These are phyloP conservation scores for Schizopora paradoxa DNA, from an alignment of 1,284 basidiomycete genomes.

Conservation along the genomic window DNA sequence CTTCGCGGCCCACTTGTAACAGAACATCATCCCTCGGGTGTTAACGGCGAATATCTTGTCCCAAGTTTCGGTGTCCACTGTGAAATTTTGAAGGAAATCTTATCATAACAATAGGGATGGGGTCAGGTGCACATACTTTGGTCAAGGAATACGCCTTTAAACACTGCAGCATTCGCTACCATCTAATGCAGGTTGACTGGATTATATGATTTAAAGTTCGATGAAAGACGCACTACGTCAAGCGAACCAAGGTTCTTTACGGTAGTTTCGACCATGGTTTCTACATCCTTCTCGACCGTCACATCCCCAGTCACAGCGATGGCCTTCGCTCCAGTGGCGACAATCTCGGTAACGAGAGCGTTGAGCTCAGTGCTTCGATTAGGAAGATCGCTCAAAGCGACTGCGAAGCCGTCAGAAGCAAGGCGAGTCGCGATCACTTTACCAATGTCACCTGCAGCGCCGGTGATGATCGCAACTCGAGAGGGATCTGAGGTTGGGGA, in stretches of 20 bases:
- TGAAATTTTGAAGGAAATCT: neutral
- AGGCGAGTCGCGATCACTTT: constrained; percentile 13
- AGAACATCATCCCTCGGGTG: constrained; percentile 11
- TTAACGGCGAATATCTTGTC: constrained; percentile 13
- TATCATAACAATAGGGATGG: neutral
- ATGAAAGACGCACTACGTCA: constrained; percentile 6
- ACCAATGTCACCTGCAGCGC: constrained; percentile 21
- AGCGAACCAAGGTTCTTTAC: constrained; percentile 9
- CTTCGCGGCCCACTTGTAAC: constrained; percentile 15
- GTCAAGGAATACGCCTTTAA: neutral
- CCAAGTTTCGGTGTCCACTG: constrained; percentile 6
- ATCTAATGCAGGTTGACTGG: constrained; percentile 3
- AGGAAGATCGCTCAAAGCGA: constrained; percentile 17
- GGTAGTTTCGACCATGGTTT: constrained; percentile 6
- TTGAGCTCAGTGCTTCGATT: neutral
- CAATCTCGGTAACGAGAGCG: constrained; percentile 5
- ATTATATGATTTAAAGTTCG: neutral
- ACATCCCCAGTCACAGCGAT: constrained; percentile 11
- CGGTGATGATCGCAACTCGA: constrained; percentile 1
- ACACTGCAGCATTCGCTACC: constrained; percentile 13
- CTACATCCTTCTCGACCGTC: constrained; percentile 7
- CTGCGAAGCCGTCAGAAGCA: constrained; percentile 16
- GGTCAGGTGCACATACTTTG: neutral
- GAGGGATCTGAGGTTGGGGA: too few species aligned
- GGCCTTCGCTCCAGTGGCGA: neutral